A percentile compares a stretch with the other conserved stretches of the same genome.
phyloP scores from a whole-genome alignment of 768 basidiomycete genomes.

The Terana coerulea region DNA sequence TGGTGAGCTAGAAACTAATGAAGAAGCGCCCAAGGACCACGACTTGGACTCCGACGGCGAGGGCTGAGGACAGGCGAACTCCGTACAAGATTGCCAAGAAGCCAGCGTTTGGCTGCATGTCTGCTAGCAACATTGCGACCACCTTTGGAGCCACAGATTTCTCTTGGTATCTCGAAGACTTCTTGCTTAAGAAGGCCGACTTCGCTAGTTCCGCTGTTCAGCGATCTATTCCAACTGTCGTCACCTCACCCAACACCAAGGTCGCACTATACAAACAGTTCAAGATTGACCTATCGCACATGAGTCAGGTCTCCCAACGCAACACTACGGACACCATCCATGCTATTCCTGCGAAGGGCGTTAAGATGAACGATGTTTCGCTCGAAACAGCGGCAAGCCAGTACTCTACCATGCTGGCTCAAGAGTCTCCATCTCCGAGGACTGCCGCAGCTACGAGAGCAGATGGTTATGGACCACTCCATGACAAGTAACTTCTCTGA shows the following conservation, averaged over 20 bases:
- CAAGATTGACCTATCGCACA: background rate
- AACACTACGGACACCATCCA: background rate
- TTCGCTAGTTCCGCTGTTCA: background rate
- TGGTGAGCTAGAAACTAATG: background rate
- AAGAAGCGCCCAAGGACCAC: background rate
- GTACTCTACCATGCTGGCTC: constrained; percentile 9
- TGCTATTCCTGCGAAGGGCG: background rate
- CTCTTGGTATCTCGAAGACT: background rate
- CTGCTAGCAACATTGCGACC: background rate
- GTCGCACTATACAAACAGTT: constrained; percentile 10
- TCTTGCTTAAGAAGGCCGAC: background rate
- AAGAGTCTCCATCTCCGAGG: too few species aligned
- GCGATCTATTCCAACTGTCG: background rate
- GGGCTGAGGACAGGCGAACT: background rate
- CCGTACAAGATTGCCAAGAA: constrained; percentile 3
- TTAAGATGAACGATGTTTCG: background rate
- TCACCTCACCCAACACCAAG: background rate
- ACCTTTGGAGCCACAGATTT: constrained; percentile 1
- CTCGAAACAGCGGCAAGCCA: background rate
- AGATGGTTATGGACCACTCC: too few species aligned
- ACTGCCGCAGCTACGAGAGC: too few species aligned
- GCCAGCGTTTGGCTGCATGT: background rate
- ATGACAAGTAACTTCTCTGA: too few species aligned
- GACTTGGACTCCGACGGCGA: background rate
- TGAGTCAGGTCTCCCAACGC: constrained; percentile 8